These are phyloP conservation scores for Rhodotorula kratochvilovae DNA, from an alignment of 768 basidiomycete genomes.

Conservation along the genomic window DNA sequence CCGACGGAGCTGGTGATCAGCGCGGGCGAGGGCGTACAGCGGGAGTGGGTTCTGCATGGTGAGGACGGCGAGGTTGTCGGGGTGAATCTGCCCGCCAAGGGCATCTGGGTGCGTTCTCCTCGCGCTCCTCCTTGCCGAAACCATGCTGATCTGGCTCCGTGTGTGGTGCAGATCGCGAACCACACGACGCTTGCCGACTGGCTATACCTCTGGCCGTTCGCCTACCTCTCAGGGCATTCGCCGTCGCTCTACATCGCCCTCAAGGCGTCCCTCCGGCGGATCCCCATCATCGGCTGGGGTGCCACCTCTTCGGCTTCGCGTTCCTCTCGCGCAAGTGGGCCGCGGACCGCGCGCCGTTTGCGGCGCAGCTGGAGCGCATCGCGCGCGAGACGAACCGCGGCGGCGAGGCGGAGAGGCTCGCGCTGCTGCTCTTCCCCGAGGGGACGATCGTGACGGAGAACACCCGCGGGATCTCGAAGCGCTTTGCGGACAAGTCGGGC, in stretches of 20 bases:
- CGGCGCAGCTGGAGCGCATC: constrained; percentile 57
- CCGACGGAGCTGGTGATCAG: constrained; percentile 69
- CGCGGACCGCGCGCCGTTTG: constrained; percentile 66
- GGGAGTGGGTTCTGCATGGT: constrained; percentile 62
- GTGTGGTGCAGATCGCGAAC: constrained; percentile 63
- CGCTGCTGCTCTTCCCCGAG: constrained; percentile 87
- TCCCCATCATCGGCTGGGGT: constrained; percentile 85
- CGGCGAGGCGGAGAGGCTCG: constrained; percentile 54
- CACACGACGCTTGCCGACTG: constrained; percentile 62
- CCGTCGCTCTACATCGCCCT: constrained; percentile 78
- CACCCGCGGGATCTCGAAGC: constrained; percentile 75
- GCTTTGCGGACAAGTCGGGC: constrained; percentile 80
- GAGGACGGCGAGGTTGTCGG: constrained; percentile 56
- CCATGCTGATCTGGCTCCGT: no score
- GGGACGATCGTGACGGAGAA: constrained; percentile 86
- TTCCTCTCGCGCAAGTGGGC: constrained; percentile 94
- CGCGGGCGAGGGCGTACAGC: constrained; percentile 50
- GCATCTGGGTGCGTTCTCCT: constrained; percentile 10
- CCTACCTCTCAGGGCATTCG: constrained; percentile 67
- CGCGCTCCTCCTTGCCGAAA: not conserved
- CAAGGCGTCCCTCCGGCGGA: constrained; percentile 77
- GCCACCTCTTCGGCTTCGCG: constrained; percentile 87
- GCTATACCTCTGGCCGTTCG: constrained; percentile 68
- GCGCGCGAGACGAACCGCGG: constrained; percentile 41
- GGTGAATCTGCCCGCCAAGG: constrained; percentile 68